Evolutionary conservation across 495 filamentous ascomycete species (phyloP), one percentile per base, ranked within the genome.

Genomic region (Opeltia flavorubescens): DNA sequence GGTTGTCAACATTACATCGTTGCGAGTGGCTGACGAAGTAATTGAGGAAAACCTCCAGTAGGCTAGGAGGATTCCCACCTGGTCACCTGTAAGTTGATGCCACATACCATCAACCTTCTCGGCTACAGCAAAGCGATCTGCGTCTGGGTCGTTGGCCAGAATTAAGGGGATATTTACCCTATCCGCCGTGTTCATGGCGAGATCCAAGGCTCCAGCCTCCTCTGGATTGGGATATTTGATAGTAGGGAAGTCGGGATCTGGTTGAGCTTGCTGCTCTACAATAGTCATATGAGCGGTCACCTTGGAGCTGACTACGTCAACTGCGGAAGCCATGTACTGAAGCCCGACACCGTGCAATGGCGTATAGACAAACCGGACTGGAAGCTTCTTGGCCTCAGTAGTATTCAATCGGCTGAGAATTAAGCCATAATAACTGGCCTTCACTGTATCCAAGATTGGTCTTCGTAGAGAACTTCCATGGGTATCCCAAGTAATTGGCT

Each of bases 171-270:
- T 64, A 17, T 59, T 60, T 20, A 68, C 50, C 39, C 55, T 50
- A 31, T 79, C 68, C 33, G 80, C 81, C 8, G 67, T 68, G 42
- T 65, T 45, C 27, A 75, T 74, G 9, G 81, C 74, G 23, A 84
- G 65, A 51, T 83, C 70, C n/a, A 86, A 58, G 9, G 81, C 79
- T 13, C 79, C 80, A 31, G 69, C 67, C 54, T 86, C 81, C 56
- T 86, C 81, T 0, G 81, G 81, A 52, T 86, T 86, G 2, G 81
- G 81, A 53, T 83, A 84, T 21, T 65, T 65, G 17, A 84, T 76
- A 0, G 81, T 84, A 1, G 81, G 77, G 43, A 86, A 86, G 31
- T 82, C 71, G 0, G 81, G 77, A 57, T 86, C 66, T 5, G 81
- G 78, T 33, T 70, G 45, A 24, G 69, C 67, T 55, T 78, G 75